Evolutionary conservation across 2,329 filamentous ascomycete genomes (phyloP).

Genomic region (Pseudofabraea citricarpa): DNA sequence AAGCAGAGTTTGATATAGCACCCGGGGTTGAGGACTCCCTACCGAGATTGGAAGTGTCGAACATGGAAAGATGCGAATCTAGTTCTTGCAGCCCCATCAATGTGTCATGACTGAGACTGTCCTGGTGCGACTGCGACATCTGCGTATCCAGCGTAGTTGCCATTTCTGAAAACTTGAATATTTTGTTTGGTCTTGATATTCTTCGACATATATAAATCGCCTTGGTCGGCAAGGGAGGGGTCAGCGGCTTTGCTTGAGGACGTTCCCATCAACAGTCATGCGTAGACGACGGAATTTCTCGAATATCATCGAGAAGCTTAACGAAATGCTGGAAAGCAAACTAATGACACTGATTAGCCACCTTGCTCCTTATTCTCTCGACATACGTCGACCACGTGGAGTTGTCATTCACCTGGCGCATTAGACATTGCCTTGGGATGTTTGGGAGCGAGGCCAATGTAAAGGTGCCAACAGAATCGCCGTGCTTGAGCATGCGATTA

Average conservation of each 20-base stretch:
- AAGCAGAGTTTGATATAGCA: slow-evolving; percentile 22
- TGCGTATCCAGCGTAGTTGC: slow-evolving; percentile 28
- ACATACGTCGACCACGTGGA: slow-evolving; percentile 23
- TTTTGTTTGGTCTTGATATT: slow-evolving; percentile 28
- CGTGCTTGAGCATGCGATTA: slow-evolving; percentile 9
- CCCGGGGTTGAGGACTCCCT: slow-evolving; percentile 23
- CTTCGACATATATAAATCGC: slow-evolving; percentile 25
- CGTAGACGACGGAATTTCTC: slow-evolving; percentile 16
- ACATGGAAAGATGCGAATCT: slow-evolving; percentile 31
- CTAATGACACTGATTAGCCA: slow-evolving; percentile 18
- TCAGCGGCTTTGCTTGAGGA: slow-evolving; percentile 21
- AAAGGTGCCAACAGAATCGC: slow-evolving; percentile 6
- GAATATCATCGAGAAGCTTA: slow-evolving; percentile 16
- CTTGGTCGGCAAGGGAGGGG: slow-evolving; percentile 15
- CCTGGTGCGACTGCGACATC: slow-evolving; percentile 28
- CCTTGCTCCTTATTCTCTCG: too few species aligned
- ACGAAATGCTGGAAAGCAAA: slow-evolving; percentile 7
- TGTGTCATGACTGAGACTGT: slow-evolving; percentile 28
- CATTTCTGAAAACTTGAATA: slow-evolving; percentile 29
- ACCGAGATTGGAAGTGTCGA: slow-evolving; percentile 22
- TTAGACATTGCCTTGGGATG: slow-evolving; percentile 17
- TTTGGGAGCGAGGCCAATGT: slow-evolving; percentile 12
- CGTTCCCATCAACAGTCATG: slow-evolving; percentile 18
- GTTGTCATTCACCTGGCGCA: slow-evolving; percentile 26
- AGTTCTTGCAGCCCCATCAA: slow-evolving; percentile 31